A percentile compares a stretch with the other conserved stretches of the same genome.
These are phyloP conservation scores for Sporothrix variecibatus DNA, from an alignment of 2,329 filamentous ascomycete species.

Conservation along the genomic window DNA sequence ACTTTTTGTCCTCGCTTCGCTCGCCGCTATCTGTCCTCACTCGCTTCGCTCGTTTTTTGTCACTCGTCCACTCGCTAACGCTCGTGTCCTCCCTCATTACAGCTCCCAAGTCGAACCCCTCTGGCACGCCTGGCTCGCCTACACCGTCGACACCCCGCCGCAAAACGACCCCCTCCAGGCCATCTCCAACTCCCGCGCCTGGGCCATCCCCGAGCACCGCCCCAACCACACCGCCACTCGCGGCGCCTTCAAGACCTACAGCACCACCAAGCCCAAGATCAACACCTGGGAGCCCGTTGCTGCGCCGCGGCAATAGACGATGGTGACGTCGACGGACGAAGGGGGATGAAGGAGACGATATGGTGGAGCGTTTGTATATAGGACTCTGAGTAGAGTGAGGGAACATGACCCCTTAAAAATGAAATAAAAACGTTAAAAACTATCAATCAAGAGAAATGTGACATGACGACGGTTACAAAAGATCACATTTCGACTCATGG, in stretches of 20 bases:
- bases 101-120: slow-evolving; percentile 87
- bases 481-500: neutral
- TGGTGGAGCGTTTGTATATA: neutral
- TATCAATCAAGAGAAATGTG: neutral
- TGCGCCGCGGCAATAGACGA: slow-evolving; percentile 34
- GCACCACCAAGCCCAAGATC: slow-evolving; percentile 61
- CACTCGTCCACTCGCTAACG: slow-evolving; percentile 4
- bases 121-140: slow-evolving; percentile 98
- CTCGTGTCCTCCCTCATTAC: neutral
- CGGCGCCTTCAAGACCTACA: slow-evolving; percentile 89
- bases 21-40: too few species aligned
- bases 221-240: slow-evolving; percentile 75
- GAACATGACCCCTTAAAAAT: neutral
- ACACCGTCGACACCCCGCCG: slow-evolving; percentile 85
- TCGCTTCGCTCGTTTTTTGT: neutral
- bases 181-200: slow-evolving; percentile 56
- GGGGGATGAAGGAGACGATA: too few species aligned
- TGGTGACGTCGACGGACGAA: neutral
- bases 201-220: slow-evolving; percentile 72
- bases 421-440: slow-evolving; percentile 1
- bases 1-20: neutral
- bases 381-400: neutral
- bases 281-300: slow-evolving; percentile 41
- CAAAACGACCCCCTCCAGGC: slow-evolving; percentile 71
- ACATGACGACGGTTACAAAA: neutral